These are phyloP conservation scores for Tribonema minus DNA, from an alignment of 108 stramenopile genomes.

Conservation along the genomic window DNA sequence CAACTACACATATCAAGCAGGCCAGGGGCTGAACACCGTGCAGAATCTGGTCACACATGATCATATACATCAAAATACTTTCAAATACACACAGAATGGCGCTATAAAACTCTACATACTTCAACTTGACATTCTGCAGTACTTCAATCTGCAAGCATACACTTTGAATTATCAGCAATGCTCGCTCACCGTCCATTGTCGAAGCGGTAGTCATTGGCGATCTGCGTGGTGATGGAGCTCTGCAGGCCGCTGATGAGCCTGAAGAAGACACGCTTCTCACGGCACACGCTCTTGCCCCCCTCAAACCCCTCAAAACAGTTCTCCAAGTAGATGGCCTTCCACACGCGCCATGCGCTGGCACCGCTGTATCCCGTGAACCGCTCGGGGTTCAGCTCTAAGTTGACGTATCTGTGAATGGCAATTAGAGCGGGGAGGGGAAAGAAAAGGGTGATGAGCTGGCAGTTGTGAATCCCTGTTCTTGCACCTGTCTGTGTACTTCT, in stretches of 20 bases:
- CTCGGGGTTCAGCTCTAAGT: conserved; percentile 51
- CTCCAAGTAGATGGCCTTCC: conserved; percentile 43
- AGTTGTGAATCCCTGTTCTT: too few species aligned
- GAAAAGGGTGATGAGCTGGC: too few species aligned
- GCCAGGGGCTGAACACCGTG: too few species aligned
- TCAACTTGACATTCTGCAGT: too few species aligned
- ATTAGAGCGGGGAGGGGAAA: background rate
- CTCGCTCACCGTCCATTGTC: conserved; percentile 9
- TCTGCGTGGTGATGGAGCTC: conserved; percentile 49
- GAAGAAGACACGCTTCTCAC: conserved; percentile 52
- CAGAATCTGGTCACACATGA: too few species aligned
- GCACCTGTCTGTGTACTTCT: too few species aligned
- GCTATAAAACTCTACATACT: too few species aligned
- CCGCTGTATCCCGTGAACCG: conserved; percentile 49
- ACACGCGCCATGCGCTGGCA: conserved; percentile 27
- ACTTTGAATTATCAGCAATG: too few species aligned
- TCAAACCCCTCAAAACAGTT: conserved; percentile 34
- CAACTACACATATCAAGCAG: too few species aligned
- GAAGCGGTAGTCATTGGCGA: conserved; percentile 44
- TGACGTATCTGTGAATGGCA: conserved; percentile 36
- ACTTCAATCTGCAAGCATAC: too few species aligned
- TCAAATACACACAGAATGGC: too few species aligned
- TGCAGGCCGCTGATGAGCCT: conserved; percentile 52
- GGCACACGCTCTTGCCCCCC: conserved; percentile 35
- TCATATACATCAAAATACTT: too few species aligned